Evolutionary conservation across 202 grass and related monocot genomes (phyloP).

Genomic region (Digitaria exilis): DNA sequence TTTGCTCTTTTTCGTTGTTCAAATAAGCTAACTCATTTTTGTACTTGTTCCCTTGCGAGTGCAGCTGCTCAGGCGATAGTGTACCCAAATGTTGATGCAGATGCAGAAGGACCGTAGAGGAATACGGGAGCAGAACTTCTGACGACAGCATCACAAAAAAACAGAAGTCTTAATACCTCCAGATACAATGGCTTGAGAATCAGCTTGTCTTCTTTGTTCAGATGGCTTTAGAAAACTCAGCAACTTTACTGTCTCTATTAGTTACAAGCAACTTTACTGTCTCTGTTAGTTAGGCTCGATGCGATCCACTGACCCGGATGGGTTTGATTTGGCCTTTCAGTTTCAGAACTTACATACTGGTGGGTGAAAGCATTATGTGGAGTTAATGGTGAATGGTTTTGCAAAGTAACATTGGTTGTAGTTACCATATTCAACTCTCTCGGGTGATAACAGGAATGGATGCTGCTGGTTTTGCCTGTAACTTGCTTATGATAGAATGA

Average conservation of each 20-base stretch:
- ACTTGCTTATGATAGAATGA: neutral
- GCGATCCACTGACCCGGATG: neutral
- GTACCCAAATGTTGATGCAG: neutral
- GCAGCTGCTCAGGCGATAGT: neutral
- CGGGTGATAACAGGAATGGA: neutral
- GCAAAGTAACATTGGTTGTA: neutral
- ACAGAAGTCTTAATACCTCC: neutral
- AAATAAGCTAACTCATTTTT: neutral
- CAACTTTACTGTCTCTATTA: neutral
- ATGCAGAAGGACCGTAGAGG: neutral
- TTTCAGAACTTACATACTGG: neutral
- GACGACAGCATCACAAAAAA: constrained; percentile 16
- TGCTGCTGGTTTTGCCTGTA: neutral
- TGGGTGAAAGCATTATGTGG: neutral
- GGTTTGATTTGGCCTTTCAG: neutral
- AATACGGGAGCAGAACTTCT: neutral
- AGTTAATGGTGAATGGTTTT: neutral
- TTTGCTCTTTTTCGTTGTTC: neutral
- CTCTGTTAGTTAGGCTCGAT: neutral
- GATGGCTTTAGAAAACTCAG: neutral
- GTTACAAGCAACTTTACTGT: neutral
- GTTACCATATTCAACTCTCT: neutral
- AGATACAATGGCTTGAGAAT: neutral
- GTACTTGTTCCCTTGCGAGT: neutral
- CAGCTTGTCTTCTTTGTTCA: neutral